Base-by-base conservation (phyloP, 129 eudicot species). In the Escallonia herrerae region DNA sequence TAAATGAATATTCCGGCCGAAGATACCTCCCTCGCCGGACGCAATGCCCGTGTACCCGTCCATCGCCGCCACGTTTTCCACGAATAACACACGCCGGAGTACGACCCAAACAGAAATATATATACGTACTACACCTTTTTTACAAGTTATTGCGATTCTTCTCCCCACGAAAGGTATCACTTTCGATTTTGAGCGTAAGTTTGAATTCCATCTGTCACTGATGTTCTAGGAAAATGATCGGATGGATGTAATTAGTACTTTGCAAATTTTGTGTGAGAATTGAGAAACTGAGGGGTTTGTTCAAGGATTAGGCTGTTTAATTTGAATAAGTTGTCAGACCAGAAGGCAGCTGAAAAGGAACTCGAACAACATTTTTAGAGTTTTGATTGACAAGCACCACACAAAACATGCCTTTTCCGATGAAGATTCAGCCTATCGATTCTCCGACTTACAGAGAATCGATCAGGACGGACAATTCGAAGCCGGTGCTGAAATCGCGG, bases 341-440 rank as follows among this genome's bases (percentile, higher is more conserved):
- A n/a, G n/a, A n/a, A n/a, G n/a, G n/a, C n/a, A 22, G 1, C 33
- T 22, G 33, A 22, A 22, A 22, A 22, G 33, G 33, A 22, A 22
- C 33, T 22, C 1, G 33, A 22, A 22, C 33, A 22, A 22, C 33
- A 22, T 22, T 22, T 22, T 22, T 22, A 0, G 33, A 22, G 33
- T 22, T 22, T 1, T 22, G 33, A 22, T 22, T 22, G 33, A 22
- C 33, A 22, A 22, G 33, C 33, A 22, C 1, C 0, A 22, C 33
- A 22, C 33, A 22, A 22, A 0, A 22, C n/a, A 90, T 86, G 95
- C 86, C 77, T 73, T 84, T 84, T 75, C 95, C 84, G 61, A 83
- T 77, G 95, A 90, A 85, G 81, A 74, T 90, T 69, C 95, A 86
- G 62, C 97, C 97, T 63, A 77, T 90, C 64, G 89, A 83, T 58